phyloP scores from a whole-genome alignment of 306 rosid genomes.

The Gastrolobium villosum region DNA sequence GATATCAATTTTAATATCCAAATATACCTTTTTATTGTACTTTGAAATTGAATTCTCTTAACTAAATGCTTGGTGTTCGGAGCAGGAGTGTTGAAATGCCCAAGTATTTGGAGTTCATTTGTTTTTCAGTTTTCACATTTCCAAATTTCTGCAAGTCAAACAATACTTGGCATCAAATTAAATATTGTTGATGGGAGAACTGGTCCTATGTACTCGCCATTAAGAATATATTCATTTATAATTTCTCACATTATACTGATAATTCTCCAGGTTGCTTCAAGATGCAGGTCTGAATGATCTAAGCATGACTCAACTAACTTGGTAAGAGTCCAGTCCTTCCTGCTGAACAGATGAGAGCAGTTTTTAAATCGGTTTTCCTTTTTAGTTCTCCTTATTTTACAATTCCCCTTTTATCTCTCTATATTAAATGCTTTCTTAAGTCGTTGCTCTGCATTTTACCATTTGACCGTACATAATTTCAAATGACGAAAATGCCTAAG shows the following conservation, averaged over 20 bases:
- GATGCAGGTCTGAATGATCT: slow-evolving; percentile 85
- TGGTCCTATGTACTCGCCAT: slow-evolving; percentile 26
- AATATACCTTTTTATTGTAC: neutral
- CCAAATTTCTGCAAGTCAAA: slow-evolving; percentile 23
- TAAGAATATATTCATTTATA: slow-evolving; percentile 31
- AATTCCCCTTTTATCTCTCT: slow-evolving; percentile 11
- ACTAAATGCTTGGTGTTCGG: too few species aligned
- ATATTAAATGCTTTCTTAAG: slow-evolving; percentile 10
- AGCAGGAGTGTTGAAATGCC: neutral
- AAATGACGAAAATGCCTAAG: slow-evolving; percentile 11
- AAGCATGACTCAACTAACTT: slow-evolving; percentile 83
- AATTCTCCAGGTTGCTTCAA: slow-evolving; percentile 79
- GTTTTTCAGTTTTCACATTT: slow-evolving; percentile 2
- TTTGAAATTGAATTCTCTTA: neutral
- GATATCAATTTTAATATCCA: too few species aligned
- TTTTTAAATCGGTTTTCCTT: slow-evolving; percentile 15
- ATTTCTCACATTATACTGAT: slow-evolving; percentile 35
- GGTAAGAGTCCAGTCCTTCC: slow-evolving; percentile 61
- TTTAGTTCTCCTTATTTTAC: neutral
- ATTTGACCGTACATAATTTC: neutral
- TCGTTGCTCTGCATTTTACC: slow-evolving; percentile 1
- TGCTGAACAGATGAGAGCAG: slow-evolving; percentile 6
- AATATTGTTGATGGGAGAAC: neutral
- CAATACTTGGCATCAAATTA: neutral
- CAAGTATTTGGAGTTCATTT: neutral